These are phyloP conservation scores for Fusarium duplospermum DNA, from an alignment of 2,329 filamentous ascomycete genomes.

Conservation along the genomic window DNA sequence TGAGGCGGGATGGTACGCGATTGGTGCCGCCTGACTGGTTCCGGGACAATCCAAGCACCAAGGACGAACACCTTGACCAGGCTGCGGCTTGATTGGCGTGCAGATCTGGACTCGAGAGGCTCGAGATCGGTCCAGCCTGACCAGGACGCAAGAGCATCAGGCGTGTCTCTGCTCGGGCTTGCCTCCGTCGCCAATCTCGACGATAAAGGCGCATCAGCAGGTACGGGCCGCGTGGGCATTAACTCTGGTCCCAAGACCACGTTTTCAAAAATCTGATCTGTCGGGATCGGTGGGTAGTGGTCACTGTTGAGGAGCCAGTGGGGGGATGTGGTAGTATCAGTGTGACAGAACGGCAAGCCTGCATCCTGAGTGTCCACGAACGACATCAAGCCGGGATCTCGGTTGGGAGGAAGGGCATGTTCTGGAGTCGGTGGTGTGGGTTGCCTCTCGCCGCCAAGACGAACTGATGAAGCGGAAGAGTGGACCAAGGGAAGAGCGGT, in stretches of 20 bases:
- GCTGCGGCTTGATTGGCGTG: conserved; percentile 36
- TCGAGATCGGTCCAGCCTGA: conserved; percentile 26
- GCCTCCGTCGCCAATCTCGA: conserved; percentile 16
- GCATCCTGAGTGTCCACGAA: conserved; percentile 25
- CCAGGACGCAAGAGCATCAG: neutral
- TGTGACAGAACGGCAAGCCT: conserved; percentile 31
- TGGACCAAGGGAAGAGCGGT: conserved; percentile 17
- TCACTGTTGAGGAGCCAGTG: conserved; percentile 15
- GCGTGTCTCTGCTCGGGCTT: neutral
- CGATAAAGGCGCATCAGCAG: conserved; percentile 30
- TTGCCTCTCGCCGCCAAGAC: conserved; percentile 12
- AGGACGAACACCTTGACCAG: conserved; percentile 33
- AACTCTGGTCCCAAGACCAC: conserved; percentile 35
- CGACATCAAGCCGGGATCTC: conserved; percentile 21
- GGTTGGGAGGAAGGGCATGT: conserved; percentile 14
- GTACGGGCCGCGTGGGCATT: conserved; percentile 24
- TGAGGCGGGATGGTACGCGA: conserved; percentile 45
- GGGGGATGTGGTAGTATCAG: conserved; percentile 31
- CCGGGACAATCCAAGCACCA: conserved; percentile 33
- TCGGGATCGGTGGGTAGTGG: conserved; percentile 30
- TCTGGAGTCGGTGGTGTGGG: conserved; percentile 7
- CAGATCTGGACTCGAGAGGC: conserved; percentile 37
- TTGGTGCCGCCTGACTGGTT: conserved; percentile 47
- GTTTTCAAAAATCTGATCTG: conserved; percentile 32
- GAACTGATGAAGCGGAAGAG: conserved; percentile 13